phyloP scores from a whole-genome alignment of 768 basidiomycete species.

The Obba rivulosa region DNA sequence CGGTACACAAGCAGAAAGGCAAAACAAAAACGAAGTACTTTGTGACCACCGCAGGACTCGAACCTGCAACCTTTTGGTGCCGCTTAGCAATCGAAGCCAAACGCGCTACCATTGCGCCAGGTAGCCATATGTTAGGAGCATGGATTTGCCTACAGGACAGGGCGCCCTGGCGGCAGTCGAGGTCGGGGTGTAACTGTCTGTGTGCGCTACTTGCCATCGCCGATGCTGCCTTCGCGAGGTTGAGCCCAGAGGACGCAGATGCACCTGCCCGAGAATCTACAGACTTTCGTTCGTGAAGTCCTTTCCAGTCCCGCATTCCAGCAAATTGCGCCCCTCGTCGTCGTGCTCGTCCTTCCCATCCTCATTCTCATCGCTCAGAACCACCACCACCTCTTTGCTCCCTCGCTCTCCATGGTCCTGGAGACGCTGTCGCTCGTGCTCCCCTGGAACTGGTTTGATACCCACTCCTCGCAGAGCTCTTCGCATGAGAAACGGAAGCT shows the following conservation, averaged over 20 bases:
- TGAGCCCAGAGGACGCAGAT: slow-evolving; percentile 10
- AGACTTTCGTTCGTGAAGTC: slow-evolving; percentile 9
- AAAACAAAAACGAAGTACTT: neutral
- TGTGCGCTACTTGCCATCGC: no score
- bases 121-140: no score
- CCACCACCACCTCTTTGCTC: slow-evolving; percentile 18
- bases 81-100: slow-evolving; percentile 67
- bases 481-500: slow-evolving; percentile 32
- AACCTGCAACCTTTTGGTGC: slow-evolving; percentile 96
- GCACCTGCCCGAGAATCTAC: slow-evolving; percentile 10
- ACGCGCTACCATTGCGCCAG: slow-evolving; percentile 95
- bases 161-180: no score
- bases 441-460: slow-evolving; percentile 60
- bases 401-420: slow-evolving; percentile 45
- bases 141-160: no score
- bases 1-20: neutral
- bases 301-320: slow-evolving; percentile 29
- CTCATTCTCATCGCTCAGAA: slow-evolving; percentile 26
- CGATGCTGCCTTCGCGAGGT: slow-evolving; percentile 9
- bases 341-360: slow-evolving; percentile 42
- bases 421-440: slow-evolving; percentile 49
- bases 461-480: slow-evolving; percentile 7
- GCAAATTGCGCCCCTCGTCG: slow-evolving; percentile 53
- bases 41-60: slow-evolving; percentile 90
- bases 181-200: no score